These are phyloP conservation scores for Penicillium sp. DNA, from an alignment of 2,329 filamentous ascomycete species.

Conservation along the genomic window DNA sequence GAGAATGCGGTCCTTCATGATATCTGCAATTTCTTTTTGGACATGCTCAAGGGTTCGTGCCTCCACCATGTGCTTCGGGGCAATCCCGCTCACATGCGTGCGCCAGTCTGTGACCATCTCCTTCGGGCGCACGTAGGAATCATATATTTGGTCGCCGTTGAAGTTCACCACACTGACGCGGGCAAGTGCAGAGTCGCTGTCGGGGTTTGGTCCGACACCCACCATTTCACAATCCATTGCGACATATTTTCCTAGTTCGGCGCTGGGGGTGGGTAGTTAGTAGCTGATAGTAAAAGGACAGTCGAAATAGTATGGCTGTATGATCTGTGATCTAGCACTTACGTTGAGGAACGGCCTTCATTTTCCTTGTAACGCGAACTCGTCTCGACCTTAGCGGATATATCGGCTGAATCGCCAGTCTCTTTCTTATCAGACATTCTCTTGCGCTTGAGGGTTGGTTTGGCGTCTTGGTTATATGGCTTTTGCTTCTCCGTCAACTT, in stretches of 20 bases:
- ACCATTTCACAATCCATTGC: conserved; percentile 99
- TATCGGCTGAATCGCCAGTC: conserved; percentile 51
- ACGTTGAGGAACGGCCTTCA: conserved; percentile 57
- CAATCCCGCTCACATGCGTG: conserved; percentile 80
- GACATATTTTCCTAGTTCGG: conserved; percentile 83
- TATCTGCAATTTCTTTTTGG: conserved; percentile 66
- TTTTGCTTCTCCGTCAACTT: conserved; percentile 31
- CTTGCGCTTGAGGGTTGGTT: conserved; percentile 28
- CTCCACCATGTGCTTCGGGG: conserved; percentile 67
- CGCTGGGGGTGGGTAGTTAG: conserved; percentile 43
- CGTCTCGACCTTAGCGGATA: conserved; percentile 43
- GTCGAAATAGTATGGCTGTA: conserved; percentile 15
- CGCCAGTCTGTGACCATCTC: conserved; percentile 86
- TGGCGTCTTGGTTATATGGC: conserved; percentile 13
- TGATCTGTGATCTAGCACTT: conserved; percentile 18
- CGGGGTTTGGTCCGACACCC: conserved; percentile 65
- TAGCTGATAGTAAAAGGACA: neutral
- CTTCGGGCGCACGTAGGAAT: conserved; percentile 81
- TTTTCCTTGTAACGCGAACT: conserved; percentile 56
- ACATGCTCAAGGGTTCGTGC: conserved; percentile 75
- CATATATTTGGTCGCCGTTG: conserved; percentile 88
- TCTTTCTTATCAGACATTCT: conserved; percentile 33
- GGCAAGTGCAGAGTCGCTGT: conserved; percentile 73
- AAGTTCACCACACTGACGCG: conserved; percentile 91
- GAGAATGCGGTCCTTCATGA: conserved; percentile 70